phyloP scores from a whole-genome alignment of 371 early-diverging fungal species.

The Coemansia sp. region DNA sequence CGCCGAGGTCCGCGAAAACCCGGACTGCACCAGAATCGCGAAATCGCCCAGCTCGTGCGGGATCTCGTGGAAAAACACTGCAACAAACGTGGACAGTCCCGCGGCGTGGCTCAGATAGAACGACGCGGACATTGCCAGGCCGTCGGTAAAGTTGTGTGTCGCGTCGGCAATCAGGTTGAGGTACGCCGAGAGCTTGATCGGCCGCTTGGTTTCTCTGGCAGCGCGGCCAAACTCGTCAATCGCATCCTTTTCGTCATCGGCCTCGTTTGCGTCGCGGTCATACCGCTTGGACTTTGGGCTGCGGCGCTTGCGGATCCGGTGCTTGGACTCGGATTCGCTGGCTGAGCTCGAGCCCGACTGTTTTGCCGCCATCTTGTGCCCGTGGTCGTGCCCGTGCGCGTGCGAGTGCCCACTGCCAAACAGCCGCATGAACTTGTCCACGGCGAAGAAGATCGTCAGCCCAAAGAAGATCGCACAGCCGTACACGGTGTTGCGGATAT shows the following conservation, averaged over 20 bases:
- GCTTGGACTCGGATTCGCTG: slow-evolving; percentile 33
- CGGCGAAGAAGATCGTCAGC: slow-evolving; percentile 69
- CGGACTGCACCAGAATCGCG: slow-evolving; percentile 84
- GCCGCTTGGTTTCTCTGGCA: neutral
- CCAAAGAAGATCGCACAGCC: slow-evolving; percentile 77
- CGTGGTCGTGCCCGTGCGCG: slow-evolving; percentile 56
- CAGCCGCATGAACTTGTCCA: slow-evolving; percentile 84
- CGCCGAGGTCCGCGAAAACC: slow-evolving; percentile 72
- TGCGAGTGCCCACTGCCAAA: slow-evolving; percentile 63
- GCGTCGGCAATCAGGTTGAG: slow-evolving; percentile 84
- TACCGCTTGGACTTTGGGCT: slow-evolving; percentile 15
- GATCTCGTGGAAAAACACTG: slow-evolving; percentile 93
- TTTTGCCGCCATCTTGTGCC: slow-evolving; percentile 37
- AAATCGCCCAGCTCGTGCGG: slow-evolving; percentile 93
- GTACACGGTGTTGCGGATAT: slow-evolving; percentile 63
- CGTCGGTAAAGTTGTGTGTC: slow-evolving; percentile 91
- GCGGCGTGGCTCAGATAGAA: slow-evolving; percentile 81
- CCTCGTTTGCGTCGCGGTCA: slow-evolving; percentile 37
- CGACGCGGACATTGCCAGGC: slow-evolving; percentile 87
- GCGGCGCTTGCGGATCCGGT: slow-evolving; percentile 37
- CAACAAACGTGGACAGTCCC: slow-evolving; percentile 83
- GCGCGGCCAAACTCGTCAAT: slow-evolving; percentile 2
- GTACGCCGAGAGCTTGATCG: slow-evolving; percentile 73
- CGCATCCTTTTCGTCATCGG: slow-evolving; percentile 47
- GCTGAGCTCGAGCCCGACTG: slow-evolving; percentile 23